Evolutionary conservation across 148 eudicot species (phyloP).

Genomic region (Selenicereus undatus): DNA sequence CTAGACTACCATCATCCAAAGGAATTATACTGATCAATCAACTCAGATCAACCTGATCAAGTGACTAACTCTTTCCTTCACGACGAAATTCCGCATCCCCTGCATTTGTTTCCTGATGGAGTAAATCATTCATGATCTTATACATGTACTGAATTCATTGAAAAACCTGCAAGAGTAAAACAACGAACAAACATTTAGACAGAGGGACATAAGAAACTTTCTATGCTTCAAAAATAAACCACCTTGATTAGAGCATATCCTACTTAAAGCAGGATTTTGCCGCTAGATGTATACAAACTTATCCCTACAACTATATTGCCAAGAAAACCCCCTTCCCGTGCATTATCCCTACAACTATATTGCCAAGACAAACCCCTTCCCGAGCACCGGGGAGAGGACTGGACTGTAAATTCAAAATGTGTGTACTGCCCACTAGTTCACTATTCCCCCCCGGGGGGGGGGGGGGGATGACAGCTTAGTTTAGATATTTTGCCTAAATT

Average conservation of each 20-base stretch:
- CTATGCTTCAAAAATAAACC: too few relatives aligned
- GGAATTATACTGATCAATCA: conserved; percentile 1
- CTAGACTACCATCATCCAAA: not conserved
- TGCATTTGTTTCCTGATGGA: not conserved
- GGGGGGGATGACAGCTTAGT: not conserved
- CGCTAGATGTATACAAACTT: not conserved
- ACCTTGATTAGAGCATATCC: too few relatives aligned
- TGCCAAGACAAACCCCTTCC: too few relatives aligned
- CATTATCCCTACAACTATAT: too few relatives aligned
- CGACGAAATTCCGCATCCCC: conserved; percentile 9
- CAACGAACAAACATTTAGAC: not conserved
- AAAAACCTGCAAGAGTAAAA: conserved; percentile 22
- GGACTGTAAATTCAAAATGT: not conserved
- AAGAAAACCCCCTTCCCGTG: too few relatives aligned
- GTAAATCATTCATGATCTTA: not conserved
- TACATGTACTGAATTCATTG: conserved; percentile 9
- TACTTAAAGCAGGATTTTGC: too few relatives aligned
- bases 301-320: not conserved
- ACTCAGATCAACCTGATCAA: not conserved
- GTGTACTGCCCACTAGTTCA: too few relatives aligned
- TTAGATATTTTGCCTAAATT: not conserved
- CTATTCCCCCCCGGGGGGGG: too few relatives aligned
- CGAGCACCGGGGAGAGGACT: too few relatives aligned
- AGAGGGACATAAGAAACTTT: not conserved
- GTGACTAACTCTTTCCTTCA: not conserved